Evolutionary conservation across 225 moss, liverwort and hornwort species (phyloP).

Genomic region (Pleurozium schreberi): DNA sequence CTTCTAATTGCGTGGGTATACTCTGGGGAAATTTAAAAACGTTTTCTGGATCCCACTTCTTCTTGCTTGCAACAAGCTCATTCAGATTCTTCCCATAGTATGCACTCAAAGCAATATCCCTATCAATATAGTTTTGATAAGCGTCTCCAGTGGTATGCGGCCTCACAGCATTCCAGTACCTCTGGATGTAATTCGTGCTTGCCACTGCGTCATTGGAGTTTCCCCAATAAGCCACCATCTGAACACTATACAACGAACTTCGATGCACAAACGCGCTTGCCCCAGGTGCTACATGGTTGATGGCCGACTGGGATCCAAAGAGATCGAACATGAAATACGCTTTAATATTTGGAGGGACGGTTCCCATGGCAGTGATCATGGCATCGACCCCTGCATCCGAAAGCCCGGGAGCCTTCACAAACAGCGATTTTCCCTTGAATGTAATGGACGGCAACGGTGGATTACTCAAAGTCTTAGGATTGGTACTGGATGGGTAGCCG

Average conservation of each 20-base stretch:
- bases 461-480: slow-evolving; percentile 11
- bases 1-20: slow-evolving; percentile 16
- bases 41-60: slow-evolving; percentile 54
- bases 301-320: slow-evolving; percentile 31
- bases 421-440: slow-evolving; percentile 62
- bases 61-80: slow-evolving; percentile 23
- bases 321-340: slow-evolving; percentile 62
- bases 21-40: slow-evolving; percentile 64
- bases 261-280: slow-evolving; percentile 45
- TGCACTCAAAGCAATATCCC: slow-evolving; percentile 30
- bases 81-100: slow-evolving; percentile 52
- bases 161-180: slow-evolving; percentile 30
- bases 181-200: slow-evolving; percentile 18
- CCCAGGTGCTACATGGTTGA: slow-evolving; percentile 16
- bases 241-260: slow-evolving; percentile 36
- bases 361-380: slow-evolving; percentile 24
- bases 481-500: slow-evolving; percentile 6
- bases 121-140: slow-evolving; percentile 78
- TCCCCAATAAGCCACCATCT: slow-evolving; percentile 57
- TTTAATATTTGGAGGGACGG: background rate
- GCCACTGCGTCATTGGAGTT: background rate
- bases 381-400: slow-evolving; percentile 31
- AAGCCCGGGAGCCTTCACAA: slow-evolving; percentile 29
- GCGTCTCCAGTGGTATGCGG: slow-evolving; percentile 16
- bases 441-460: background rate